A percentile compares a stretch with the other conserved stretches of the same genome.
Conservation (phyloP, 2,329 filamentous ascomycete genomes). For the Aspergillus ibericus region DNA sequence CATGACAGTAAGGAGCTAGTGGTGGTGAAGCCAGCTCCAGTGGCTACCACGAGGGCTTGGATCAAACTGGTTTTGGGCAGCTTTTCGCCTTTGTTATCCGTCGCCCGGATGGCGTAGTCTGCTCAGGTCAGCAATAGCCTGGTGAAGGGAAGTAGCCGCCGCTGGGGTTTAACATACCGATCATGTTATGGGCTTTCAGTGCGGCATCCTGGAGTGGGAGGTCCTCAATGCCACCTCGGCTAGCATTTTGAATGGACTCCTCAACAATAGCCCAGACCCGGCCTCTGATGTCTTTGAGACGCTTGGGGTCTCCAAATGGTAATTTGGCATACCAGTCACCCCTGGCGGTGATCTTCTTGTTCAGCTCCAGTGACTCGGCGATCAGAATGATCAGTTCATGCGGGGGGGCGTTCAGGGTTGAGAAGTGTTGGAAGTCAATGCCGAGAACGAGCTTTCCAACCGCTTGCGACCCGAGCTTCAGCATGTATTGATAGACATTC, state of each 20-base stretch:
- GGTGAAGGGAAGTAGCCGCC: not conserved
- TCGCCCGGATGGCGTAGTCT: constrained; percentile 57
- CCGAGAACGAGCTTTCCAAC: constrained; percentile 49
- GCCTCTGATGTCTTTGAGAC: constrained; percentile 30
- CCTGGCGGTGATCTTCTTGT: constrained; percentile 58
- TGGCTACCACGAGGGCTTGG: constrained; percentile 51
- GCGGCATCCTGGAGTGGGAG: constrained; percentile 48
- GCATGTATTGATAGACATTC: constrained; percentile 54
- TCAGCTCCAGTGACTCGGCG: constrained; percentile 54
- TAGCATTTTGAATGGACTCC: constrained; percentile 23
- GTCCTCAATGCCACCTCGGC: constrained; percentile 26
- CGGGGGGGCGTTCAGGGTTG: constrained; percentile 45
- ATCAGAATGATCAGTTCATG: constrained; percentile 56
- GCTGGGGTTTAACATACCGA: constrained; percentile 26
- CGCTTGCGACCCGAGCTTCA: constrained; percentile 48
- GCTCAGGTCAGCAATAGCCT: not conserved
- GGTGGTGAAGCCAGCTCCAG: constrained; percentile 62
- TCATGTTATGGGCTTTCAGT: constrained; percentile 40
- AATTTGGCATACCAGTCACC: constrained; percentile 58
- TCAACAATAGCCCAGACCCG: constrained; percentile 24
- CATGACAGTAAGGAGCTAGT: constrained; percentile 60
- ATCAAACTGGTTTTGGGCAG: constrained; percentile 49
- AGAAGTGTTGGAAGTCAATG: constrained; percentile 49
- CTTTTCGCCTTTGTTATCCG: constrained; percentile 56
- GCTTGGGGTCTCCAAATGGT: constrained; percentile 59